Evolutionary conservation across 352 stramenopile species (phyloP).

Genomic region (Aphanomyces cochlioides): DNA sequence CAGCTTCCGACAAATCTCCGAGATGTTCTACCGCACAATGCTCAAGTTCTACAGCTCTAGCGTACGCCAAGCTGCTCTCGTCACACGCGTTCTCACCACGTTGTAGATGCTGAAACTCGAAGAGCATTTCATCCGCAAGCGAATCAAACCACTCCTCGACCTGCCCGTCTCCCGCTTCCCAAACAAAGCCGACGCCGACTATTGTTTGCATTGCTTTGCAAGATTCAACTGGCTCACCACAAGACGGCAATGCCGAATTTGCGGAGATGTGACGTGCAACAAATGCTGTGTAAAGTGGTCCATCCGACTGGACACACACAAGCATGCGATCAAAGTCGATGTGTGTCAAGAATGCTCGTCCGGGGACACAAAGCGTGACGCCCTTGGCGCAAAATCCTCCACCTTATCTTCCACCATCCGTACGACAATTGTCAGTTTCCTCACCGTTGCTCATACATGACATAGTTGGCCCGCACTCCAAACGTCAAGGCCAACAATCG

Average conservation of each 20-base stretch:
- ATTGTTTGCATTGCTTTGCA: neutral
- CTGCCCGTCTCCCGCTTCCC: too few species aligned
- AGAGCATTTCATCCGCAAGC: neutral
- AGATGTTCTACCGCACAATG: neutral
- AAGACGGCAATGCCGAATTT: conserved; percentile 8
- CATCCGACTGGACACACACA: neutral
- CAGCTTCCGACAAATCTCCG: neutral
- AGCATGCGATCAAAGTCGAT: neutral
- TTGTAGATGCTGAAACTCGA: conserved; percentile 1
- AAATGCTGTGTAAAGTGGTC: neutral
- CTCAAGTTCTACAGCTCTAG: neutral
- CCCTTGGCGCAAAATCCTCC: too few species aligned
- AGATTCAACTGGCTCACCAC: conserved; percentile 2
- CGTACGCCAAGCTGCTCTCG: neutral
- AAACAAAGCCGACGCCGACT: too few species aligned
- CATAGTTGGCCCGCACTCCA: too few species aligned
- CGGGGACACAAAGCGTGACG: too few species aligned
- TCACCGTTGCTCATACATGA: too few species aligned
- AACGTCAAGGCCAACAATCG: too few species aligned
- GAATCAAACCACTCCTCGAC: too few species aligned
- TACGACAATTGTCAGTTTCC: too few species aligned
- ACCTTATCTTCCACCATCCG: too few species aligned
- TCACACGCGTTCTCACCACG: neutral
- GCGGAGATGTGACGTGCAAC: conserved; percentile 11
- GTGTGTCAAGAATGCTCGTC: neutral